Evolutionary conservation across 2,329 filamentous ascomycete species (phyloP).

Genomic region (Calonectria hawksworthii): DNA sequence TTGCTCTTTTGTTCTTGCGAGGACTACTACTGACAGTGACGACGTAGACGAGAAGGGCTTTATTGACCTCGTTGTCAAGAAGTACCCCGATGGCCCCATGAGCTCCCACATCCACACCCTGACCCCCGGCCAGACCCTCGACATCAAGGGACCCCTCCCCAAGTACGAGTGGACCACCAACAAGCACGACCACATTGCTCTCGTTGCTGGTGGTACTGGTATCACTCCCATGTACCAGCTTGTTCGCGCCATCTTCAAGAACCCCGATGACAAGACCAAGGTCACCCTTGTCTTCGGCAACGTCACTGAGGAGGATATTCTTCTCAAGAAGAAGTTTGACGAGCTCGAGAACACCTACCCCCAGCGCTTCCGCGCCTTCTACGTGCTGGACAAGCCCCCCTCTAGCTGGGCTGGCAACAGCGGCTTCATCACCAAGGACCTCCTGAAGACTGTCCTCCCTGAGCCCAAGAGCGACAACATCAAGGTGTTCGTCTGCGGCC

Average conservation of each 20-base stretch:
- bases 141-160: slow-evolving; percentile 94
- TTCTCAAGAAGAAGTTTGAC: slow-evolving; percentile 87
- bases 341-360: slow-evolving; percentile 96
- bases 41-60: slow-evolving; percentile 79
- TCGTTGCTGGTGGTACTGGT: slow-evolving; percentile 95
- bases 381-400: slow-evolving; percentile 88
- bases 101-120: slow-evolving; percentile 89
- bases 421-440: slow-evolving; percentile 89
- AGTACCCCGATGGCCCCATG: slow-evolving; percentile 93
- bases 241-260: slow-evolving; percentile 90
- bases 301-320: slow-evolving; percentile 88
- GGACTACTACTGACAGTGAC: slow-evolving; percentile 26
- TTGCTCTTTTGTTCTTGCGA: neutral
- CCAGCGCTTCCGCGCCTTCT: slow-evolving; percentile 95
- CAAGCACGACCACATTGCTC: slow-evolving; percentile 91
- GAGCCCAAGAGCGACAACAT: slow-evolving; percentile 93
- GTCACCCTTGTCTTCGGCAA: slow-evolving; percentile 97
- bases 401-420: slow-evolving; percentile 82
- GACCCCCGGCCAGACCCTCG: slow-evolving; percentile 83
- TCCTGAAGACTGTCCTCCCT: slow-evolving; percentile 94
- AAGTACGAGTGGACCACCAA: slow-evolving; percentile 93
- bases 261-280: slow-evolving; percentile 97
- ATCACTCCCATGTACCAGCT: slow-evolving; percentile 99
- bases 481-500: slow-evolving; percentile 97
- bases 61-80: slow-evolving; percentile 92